Conservation (phyloP, 179 eudicot species). For the Beta macrorhiza region DNA sequence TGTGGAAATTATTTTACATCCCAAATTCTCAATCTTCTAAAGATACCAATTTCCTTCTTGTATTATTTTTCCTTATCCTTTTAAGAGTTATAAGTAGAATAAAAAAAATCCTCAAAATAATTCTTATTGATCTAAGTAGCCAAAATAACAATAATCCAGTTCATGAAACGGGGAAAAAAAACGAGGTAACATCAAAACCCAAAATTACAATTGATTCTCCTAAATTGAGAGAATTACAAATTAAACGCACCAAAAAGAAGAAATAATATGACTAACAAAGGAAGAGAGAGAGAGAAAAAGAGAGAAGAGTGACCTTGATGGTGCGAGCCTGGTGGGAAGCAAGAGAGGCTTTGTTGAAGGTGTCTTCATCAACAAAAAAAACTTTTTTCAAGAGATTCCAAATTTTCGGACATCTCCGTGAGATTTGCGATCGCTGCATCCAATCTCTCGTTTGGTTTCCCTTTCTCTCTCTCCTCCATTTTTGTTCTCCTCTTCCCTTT, state of each 20-base stretch:
- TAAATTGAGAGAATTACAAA: not conserved
- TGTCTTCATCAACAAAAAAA: slow-evolving; percentile 76
- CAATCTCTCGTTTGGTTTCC: slow-evolving; percentile 63
- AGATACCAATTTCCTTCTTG: too few species aligned
- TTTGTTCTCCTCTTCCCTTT: not conserved
- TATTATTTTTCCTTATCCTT: too few species aligned
- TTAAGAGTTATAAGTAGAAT: too few species aligned
- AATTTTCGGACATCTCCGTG: slow-evolving; percentile 63
- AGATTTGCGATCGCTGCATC: slow-evolving; percentile 65
- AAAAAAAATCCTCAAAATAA: not conserved
- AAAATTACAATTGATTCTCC: not conserved
- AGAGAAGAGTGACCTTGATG: slow-evolving; percentile 54
- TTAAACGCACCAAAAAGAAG: not conserved
- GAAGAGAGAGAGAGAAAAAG: too few species aligned
- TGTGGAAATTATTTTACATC: too few species aligned
- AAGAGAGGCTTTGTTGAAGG: slow-evolving; percentile 75
- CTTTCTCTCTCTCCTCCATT: slow-evolving; percentile 38
- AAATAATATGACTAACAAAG: not conserved
- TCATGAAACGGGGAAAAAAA: not conserved
- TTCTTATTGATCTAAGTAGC: not conserved
- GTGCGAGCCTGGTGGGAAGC: slow-evolving; percentile 79
- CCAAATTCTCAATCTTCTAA: too few species aligned
- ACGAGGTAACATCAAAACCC: not conserved
- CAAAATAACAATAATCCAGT: not conserved
- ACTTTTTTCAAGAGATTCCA: slow-evolving; percentile 83